A percentile compares a stretch with the other conserved stretches of the same genome.
Evolutionary conservation across 148 eudicot genomes (phyloP).

Genomic region (Euryodendron excelsum): DNA sequence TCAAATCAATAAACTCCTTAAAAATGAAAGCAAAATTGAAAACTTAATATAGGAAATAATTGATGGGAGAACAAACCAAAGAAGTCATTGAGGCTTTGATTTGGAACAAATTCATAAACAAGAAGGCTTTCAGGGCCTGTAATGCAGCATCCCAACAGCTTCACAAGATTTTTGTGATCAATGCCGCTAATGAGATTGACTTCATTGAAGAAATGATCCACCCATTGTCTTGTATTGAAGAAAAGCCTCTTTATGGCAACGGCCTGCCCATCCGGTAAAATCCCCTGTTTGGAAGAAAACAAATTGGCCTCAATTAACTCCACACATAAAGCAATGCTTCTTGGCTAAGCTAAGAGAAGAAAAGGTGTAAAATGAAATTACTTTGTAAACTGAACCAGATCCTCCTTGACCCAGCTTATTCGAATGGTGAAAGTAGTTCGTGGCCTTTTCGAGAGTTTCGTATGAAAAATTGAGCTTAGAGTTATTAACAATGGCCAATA

Average conservation of each 20-base stretch:
- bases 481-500: conserved; percentile 22
- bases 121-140: conserved; percentile 61
- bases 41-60: background rate
- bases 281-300: conserved; percentile 31
- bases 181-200: conserved; percentile 52
- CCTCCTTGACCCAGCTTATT: conserved; percentile 63
- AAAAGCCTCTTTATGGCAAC: conserved; percentile 62
- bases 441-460: conserved; percentile 44
- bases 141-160: conserved; percentile 54
- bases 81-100: conserved; percentile 39
- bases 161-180: conserved; percentile 50
- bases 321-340: background rate
- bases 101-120: conserved; percentile 55
- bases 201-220: conserved; percentile 57
- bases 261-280: conserved; percentile 35
- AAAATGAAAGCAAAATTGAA: background rate
- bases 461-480: conserved; percentile 41
- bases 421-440: conserved; percentile 39
- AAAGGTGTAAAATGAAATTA: conserved; percentile 7
- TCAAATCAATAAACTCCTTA: conserved; percentile 6
- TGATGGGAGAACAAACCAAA: conserved; percentile 29
- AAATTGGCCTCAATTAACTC: background rate
- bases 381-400: conserved; percentile 57
- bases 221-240: conserved; percentile 53
- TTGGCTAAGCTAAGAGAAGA: background rate